Percentiles rank a stretch among this genome's conserved stretches.
Evolutionary conservation across 2,329 filamentous ascomycete genomes (phyloP).

Genomic region (Aplosporella prunicola): DNA sequence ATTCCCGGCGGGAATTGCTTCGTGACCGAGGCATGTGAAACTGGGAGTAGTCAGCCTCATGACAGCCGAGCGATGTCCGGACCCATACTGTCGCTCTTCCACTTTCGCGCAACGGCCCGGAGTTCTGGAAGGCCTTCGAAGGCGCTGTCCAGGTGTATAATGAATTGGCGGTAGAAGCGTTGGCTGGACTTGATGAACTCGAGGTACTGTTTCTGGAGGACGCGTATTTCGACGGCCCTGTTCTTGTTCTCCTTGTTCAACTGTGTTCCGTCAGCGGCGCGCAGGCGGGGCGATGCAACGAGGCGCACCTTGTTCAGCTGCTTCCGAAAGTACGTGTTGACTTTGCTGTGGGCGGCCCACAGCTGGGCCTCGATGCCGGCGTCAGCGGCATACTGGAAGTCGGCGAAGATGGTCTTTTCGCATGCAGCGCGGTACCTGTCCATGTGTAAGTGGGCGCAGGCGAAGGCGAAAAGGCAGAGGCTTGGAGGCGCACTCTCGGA

Average conservation of each 20-base stretch:
- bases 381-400: conserved; percentile 56
- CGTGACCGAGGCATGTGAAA: conserved; percentile 20
- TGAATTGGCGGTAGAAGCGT: conserved; percentile 78
- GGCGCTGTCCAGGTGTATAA: conserved; percentile 61
- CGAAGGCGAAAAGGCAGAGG: not conserved
- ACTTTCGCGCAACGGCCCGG: conserved; percentile 43
- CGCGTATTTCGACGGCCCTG: conserved; percentile 57
- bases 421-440: conserved; percentile 60
- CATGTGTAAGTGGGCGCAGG: conserved; percentile 8
- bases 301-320: conserved; percentile 45
- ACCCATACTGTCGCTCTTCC: conserved; percentile 25
- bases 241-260: conserved; percentile 28
- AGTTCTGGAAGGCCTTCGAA: conserved; percentile 50
- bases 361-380: conserved; percentile 60
- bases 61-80: conserved; percentile 7
- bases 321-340: conserved; percentile 71
- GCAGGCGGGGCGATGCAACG: conserved; percentile 15
- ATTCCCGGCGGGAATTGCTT: conserved; percentile 33
- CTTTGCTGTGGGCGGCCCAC: conserved; percentile 68
- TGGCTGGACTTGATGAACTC: conserved; percentile 81
- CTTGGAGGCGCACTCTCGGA: conserved; percentile 27
- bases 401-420: conserved; percentile 61
- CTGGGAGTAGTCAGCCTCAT: conserved; percentile 29
- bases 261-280: conserved; percentile 1
- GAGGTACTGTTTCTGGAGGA: conserved; percentile 71